Evolutionary conservation across 2,329 filamentous ascomycete genomes (phyloP).

Genomic region (Leptographium radiaticola): DNA sequence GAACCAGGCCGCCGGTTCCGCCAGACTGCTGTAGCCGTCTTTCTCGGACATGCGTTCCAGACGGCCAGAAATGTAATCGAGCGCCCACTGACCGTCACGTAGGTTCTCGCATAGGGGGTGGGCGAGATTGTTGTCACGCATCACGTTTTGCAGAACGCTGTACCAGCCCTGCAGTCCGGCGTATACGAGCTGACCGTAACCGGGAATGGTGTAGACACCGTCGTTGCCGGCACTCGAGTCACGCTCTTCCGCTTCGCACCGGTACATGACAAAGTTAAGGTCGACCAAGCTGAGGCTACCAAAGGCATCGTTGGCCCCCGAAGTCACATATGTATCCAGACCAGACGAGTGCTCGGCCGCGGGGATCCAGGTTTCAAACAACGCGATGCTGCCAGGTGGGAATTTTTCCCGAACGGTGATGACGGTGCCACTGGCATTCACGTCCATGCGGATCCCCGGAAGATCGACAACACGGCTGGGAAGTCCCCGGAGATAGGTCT

Average conservation of each 20-base stretch:
- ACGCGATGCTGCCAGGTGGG: constrained; percentile 82
- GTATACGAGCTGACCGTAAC: constrained; percentile 75
- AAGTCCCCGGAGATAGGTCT: constrained; percentile 63
- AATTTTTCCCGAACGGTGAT: constrained; percentile 75
- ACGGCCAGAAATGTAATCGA: constrained; percentile 75
- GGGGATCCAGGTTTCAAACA: constrained; percentile 95
- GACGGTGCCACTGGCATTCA: constrained; percentile 58
- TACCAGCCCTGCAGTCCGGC: constrained; percentile 98
- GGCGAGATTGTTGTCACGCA: constrained; percentile 78
- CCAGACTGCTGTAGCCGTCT: constrained; percentile 47
- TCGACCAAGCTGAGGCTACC: constrained; percentile 62
- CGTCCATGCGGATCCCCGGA: constrained; percentile 59
- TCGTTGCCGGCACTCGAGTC: constrained; percentile 68
- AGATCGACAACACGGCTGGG: constrained; percentile 69
- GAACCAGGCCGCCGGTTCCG: constrained; percentile 62
- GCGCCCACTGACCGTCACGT: constrained; percentile 78
- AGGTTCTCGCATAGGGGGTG: constrained; percentile 91
- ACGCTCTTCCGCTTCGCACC: constrained; percentile 76
- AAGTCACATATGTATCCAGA: constrained; percentile 75
- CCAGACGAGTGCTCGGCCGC: constrained; percentile 71
- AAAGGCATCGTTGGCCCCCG: constrained; percentile 69
- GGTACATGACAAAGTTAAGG: constrained; percentile 83
- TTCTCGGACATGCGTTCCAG: constrained; percentile 59
- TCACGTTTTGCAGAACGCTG: constrained; percentile 76
- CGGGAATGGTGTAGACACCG: constrained; percentile 81